phyloP scores from a whole-genome alignment of 495 filamentous ascomycete species.

The Aspergillus cristatus region DNA sequence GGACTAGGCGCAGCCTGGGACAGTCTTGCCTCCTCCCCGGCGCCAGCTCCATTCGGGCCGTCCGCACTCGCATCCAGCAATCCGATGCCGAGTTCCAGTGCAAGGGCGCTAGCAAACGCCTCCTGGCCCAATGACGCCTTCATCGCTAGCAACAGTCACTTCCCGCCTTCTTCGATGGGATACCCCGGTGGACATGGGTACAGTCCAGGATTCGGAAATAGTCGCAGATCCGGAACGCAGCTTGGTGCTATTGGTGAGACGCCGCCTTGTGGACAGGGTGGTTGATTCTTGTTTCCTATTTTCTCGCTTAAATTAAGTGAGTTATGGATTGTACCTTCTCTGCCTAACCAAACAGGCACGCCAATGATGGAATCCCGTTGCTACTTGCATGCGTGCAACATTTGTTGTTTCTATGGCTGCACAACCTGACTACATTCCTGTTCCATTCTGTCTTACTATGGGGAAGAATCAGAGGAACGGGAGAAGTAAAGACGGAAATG shows the following conservation, averaged over 20 bases:
- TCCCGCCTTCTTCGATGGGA: neutral
- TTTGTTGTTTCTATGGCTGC: no score
- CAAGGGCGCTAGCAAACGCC: slow-evolving; percentile 17
- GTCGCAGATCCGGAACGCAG: slow-evolving; percentile 24
- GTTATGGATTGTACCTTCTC: no score
- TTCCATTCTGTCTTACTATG: no score
- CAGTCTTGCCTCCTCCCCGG: slow-evolving; percentile 14
- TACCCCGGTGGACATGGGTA: slow-evolving; percentile 8
- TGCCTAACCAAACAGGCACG: no score
- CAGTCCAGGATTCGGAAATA: slow-evolving; percentile 11
- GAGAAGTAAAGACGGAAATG: no score
- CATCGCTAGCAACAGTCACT: slow-evolving; percentile 21
- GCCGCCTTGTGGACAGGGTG: slow-evolving; percentile 39
- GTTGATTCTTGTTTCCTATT: slow-evolving; percentile 26
- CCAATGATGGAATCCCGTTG: no score
- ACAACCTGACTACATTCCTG: no score
- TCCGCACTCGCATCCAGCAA: no score
- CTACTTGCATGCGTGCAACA: no score
- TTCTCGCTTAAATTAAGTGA: slow-evolving; percentile 8
- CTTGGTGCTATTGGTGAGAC: slow-evolving; percentile 39
- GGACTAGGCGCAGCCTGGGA: neutral
- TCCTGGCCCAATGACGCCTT: slow-evolving; percentile 38
- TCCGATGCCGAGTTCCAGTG: slow-evolving; percentile 21
- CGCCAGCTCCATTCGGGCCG: slow-evolving; percentile 12
- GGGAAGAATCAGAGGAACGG: no score